These are phyloP conservation scores for Albatrellus sp. DNA, from an alignment of 1,284 basidiomycete genomes.

Conservation along the genomic window DNA sequence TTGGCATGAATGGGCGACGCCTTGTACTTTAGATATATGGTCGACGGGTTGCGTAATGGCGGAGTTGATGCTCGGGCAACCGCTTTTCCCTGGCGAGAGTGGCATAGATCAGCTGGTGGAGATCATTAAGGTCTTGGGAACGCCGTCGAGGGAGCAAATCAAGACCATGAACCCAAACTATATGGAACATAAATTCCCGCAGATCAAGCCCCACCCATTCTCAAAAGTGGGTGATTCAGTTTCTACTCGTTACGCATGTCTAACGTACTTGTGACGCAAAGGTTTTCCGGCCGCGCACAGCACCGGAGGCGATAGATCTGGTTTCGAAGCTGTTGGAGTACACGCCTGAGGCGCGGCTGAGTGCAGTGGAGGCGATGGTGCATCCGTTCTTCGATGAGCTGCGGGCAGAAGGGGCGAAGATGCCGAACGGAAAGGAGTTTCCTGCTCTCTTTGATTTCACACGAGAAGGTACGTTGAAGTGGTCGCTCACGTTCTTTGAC, in stretches of 20 bases:
- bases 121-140: constrained; percentile 99
- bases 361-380: constrained; percentile 87
- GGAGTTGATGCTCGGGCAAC: constrained; percentile 97
- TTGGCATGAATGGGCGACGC: not conserved
- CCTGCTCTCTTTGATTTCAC: constrained; percentile 95
- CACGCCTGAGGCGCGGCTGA: constrained; percentile 86
- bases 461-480: constrained; percentile 65
- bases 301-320: constrained; percentile 91
- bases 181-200: constrained; percentile 99
- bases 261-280: constrained; percentile 19
- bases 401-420: constrained; percentile 76
- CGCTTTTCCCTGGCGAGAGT: constrained; percentile 97
- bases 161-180: constrained; percentile 99
- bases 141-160: constrained; percentile 97
- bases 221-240: constrained; percentile 50
- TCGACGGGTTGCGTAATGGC: constrained; percentile 99
- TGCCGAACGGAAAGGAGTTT: constrained; percentile 96
- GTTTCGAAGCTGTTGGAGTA: constrained; percentile 95
- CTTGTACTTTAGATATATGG: constrained; percentile 74
- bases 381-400: constrained; percentile 99
- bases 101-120: constrained; percentile 99
- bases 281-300: constrained; percentile 97
- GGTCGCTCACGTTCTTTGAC: constrained; percentile 3
- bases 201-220: constrained; percentile 97
- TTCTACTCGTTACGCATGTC: not conserved